Conservation (phyloP, 192 early-diverging fungal species). For the Umbelopsis vinacea region DNA sequence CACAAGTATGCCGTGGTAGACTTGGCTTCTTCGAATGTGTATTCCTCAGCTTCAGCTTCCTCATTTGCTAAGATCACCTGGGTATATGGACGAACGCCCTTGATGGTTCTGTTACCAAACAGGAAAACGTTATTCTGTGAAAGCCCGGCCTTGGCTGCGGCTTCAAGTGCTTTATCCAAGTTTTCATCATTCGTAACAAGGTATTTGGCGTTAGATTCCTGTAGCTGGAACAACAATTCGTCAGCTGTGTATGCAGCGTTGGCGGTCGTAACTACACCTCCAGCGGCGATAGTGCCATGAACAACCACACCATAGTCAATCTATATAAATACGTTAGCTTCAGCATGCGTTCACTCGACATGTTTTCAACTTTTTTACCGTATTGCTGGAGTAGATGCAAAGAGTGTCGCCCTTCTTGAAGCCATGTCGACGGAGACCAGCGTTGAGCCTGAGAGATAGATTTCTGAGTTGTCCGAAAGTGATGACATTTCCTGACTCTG, state of each 20-base stretch:
- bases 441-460: slow-evolving; percentile 27
- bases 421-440: slow-evolving; percentile 10
- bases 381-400: slow-evolving; percentile 16
- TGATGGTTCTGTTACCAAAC: slow-evolving; percentile 30
- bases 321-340: neutral
- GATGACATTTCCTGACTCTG: slow-evolving; percentile 31
- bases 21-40: slow-evolving; percentile 32
- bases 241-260: slow-evolving; percentile 81
- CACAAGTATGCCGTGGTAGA: slow-evolving; percentile 34
- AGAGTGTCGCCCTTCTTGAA: slow-evolving; percentile 17
- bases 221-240: slow-evolving; percentile 79
- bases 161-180: slow-evolving; percentile 30
- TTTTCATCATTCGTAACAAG: slow-evolving; percentile 58
- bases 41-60: slow-evolving; percentile 24
- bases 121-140: slow-evolving; percentile 29
- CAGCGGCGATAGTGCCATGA: slow-evolving; percentile 45
- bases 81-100: slow-evolving; percentile 32
- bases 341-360: neutral
- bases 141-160: slow-evolving; percentile 26
- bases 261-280: slow-evolving; percentile 71
- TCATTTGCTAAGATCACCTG: slow-evolving; percentile 22
- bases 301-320: slow-evolving; percentile 39
- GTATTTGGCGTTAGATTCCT: slow-evolving; percentile 66
- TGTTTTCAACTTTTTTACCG: slow-evolving; percentile 16
- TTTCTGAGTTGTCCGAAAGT: slow-evolving; percentile 45